Evolutionary conservation across 306 rosid genomes (phyloP).

Genomic region (Rosa rugosa): DNA sequence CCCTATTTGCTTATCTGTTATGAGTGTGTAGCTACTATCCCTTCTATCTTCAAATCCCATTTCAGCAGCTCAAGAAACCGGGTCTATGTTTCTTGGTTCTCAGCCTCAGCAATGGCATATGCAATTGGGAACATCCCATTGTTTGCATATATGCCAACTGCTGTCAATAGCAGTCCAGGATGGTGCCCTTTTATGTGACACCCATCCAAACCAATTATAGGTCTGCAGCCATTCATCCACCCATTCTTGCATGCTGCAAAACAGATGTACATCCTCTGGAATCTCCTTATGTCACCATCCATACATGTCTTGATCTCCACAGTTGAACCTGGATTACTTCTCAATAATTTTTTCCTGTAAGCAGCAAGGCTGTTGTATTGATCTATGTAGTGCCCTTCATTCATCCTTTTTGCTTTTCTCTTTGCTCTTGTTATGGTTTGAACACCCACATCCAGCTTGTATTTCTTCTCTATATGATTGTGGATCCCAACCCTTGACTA

Average conservation of each 20-base stretch:
- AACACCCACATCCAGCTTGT: too few species aligned
- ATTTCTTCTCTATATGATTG: too few species aligned
- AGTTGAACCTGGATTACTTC: too few species aligned
- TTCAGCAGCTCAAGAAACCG: neutral
- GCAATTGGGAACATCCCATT: neutral
- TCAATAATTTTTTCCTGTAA: too few species aligned
- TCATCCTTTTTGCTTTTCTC: too few species aligned
- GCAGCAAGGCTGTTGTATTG: too few species aligned
- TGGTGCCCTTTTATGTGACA: neutral
- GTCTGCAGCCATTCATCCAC: neutral
- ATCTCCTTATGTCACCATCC: too few species aligned
- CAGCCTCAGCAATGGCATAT: neutral
- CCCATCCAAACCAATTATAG: neutral
- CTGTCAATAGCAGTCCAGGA: neutral
- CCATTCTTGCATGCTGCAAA: neutral
- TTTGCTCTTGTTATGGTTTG: too few species aligned
- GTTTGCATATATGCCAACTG: neutral
- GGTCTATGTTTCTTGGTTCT: neutral
- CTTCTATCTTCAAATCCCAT: neutral
- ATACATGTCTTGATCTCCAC: too few species aligned
- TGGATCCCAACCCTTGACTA: too few species aligned
- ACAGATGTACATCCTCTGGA: neutral
- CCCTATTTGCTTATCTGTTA: neutral
- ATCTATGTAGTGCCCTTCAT: too few species aligned
- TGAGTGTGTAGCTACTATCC: rapidly evolving